These are phyloP conservation scores for Gryganskiella cystojenkinii DNA, from an alignment of 192 early-diverging fungal species.

Conservation along the genomic window DNA sequence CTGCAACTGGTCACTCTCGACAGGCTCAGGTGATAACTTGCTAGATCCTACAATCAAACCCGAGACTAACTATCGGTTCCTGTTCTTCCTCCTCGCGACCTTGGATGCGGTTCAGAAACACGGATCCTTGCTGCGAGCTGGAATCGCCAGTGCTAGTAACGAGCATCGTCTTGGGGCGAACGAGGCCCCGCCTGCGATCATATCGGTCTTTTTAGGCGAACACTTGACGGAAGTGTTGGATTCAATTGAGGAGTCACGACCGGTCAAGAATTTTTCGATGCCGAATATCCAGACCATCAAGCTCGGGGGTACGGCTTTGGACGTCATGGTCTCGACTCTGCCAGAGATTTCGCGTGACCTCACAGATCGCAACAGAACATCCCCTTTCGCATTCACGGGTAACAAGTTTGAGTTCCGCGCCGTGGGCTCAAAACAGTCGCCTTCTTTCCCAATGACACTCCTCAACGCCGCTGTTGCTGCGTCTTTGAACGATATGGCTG, in stretches of 20 bases:
- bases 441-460: slow-evolving; percentile 93
- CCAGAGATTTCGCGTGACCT: slow-evolving; percentile 93
- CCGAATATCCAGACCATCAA: slow-evolving; percentile 90
- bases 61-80: slow-evolving; percentile 97
- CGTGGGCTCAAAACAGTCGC: slow-evolving; percentile 96
- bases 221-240: slow-evolving; percentile 95
- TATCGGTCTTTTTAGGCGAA: slow-evolving; percentile 95
- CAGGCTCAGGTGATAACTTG: slow-evolving; percentile 94
- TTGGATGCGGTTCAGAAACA: slow-evolving; percentile 91
- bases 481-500: slow-evolving; percentile 76
- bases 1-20: slow-evolving; percentile 96
- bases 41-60: slow-evolving; percentile 91
- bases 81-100: slow-evolving; percentile 91
- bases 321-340: slow-evolving; percentile 93
- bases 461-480: slow-evolving; percentile 91
- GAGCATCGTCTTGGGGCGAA: slow-evolving; percentile 97
- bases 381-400: slow-evolving; percentile 98
- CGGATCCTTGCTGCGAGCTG: slow-evolving; percentile 86
- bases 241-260: slow-evolving; percentile 86
- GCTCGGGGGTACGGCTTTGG: slow-evolving; percentile 93
- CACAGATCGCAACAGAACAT: slow-evolving; percentile 98
- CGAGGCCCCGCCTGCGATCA: slow-evolving; percentile 97
- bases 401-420: slow-evolving; percentile 99
- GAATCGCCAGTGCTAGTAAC: slow-evolving; percentile 93
- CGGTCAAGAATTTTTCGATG: slow-evolving; percentile 84